Conservation (phyloP, 1,284 basidiomycete genomes). For the Cerioporus squamosus region DNA sequence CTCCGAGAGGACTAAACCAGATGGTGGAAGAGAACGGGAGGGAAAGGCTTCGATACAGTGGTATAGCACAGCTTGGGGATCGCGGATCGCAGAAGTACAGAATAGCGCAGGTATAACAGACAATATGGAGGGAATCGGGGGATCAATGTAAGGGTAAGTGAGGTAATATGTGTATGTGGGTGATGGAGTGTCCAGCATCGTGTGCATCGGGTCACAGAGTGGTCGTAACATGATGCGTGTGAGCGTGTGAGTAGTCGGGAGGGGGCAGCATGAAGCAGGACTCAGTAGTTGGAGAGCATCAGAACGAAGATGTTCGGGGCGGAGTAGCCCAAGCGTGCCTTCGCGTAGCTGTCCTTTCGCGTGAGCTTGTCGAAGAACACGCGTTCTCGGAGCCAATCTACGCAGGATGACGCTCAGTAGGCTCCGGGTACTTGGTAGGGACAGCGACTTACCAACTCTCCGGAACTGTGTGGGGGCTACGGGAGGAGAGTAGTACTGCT, state of each 20-base stretch:
- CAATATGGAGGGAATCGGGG: background rate
- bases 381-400: conserved; percentile 78
- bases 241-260: background rate
- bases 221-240: background rate
- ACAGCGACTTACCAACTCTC: conserved; percentile 57
- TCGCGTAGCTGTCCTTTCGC: conserved; percentile 62
- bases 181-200: background rate
- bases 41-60: conserved; percentile 2
- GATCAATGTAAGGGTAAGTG: conserved; percentile 4
- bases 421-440: background rate
- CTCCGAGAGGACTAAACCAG: no score
- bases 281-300: conserved; percentile 32
- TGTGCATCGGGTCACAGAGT: background rate
- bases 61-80: conserved; percentile 10
- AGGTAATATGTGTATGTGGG: conserved; percentile 9
- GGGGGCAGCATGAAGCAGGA: no score
- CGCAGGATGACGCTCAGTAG: background rate
- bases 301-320: conserved; percentile 81
- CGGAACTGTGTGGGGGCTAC: conserved; percentile 50
- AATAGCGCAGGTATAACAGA: background rate
- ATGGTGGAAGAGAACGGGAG: background rate
- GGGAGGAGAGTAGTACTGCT: conserved; percentile 50
- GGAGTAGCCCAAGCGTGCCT: conserved; percentile 66
- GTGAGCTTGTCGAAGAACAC: conserved; percentile 69
- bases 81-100: conserved; percentile 3